Conservation (phyloP, 768 basidiomycete genomes). For the Lentinula guzmanii region DNA sequence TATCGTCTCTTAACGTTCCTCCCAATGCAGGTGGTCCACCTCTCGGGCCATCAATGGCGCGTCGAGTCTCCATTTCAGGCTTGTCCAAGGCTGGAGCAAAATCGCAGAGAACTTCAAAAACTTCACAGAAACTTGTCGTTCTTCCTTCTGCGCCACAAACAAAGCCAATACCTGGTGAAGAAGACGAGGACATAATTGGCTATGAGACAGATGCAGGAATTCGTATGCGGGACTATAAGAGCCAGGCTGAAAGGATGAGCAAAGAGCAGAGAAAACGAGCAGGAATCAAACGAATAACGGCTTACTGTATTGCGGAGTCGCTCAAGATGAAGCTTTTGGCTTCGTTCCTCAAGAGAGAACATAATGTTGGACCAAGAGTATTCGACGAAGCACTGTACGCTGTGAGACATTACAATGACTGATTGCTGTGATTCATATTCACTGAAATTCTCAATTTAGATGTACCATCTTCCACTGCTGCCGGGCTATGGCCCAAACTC, state of each 20-base stretch:
- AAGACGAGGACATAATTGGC: conserved; percentile 38
- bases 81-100: conserved; percentile 35
- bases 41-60: conserved; percentile 7
- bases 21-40: background rate
- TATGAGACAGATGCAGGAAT: conserved; percentile 59
- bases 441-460: conserved; percentile 32
- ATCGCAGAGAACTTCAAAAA: conserved; percentile 81
- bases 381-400: conserved; percentile 94
- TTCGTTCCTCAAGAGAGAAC: conserved; percentile 87
- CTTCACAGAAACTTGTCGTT: conserved; percentile 84
- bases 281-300: conserved; percentile 78
- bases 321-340: conserved; percentile 82
- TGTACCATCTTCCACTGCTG: conserved; percentile 87
- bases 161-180: conserved; percentile 46
- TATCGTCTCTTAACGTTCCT: background rate
- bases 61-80: conserved; percentile 34
- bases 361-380: conserved; percentile 79
- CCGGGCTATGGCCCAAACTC: conserved; percentile 86
- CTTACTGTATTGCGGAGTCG: conserved; percentile 83
- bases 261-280: conserved; percentile 80
- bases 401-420: conserved; percentile 29
- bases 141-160: conserved; percentile 90
- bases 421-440: background rate
- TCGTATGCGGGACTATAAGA: conserved; percentile 67
- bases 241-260: conserved; percentile 81